Evolutionary conservation across 352 stramenopile genomes (phyloP), one percentile per base, ranked within the genome.

Genomic region (Globisporangium parvum): DNA sequence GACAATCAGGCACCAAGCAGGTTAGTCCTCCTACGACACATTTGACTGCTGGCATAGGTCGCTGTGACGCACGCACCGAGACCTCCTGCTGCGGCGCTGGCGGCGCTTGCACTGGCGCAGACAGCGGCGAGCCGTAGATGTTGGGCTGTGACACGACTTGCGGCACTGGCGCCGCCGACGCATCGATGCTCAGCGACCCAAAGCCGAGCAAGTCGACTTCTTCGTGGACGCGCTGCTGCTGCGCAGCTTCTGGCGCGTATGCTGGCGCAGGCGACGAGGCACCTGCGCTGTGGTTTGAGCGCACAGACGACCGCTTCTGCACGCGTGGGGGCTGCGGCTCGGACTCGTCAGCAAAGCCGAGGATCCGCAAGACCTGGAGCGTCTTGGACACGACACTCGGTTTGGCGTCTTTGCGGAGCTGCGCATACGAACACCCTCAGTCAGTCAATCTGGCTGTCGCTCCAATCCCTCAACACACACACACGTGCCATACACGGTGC

Each of bases 131-230:
- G 6, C 59, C 60, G 46, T 67, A 67, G 52, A 67, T 64, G 60
- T 70, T 54, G 40, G 62, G 58, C 41, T 68, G 51, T 18, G 20
- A 17, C n/a, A 62, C 31, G 15, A 37, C n/a, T 23, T 58, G 53
- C 11, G 42, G 20, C 23, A 49, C 50, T 33, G 45, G 23, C 8
- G 33, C 41, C 17, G 50, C 3, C 15, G 57, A 17, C 24, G 59
- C 41, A 37, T 76, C 65, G 33, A 95, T 73, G 51, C 53, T 84
- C 3, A 91, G 62, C 11, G 64, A 69, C 20, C 75, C 74, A 53
- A 95, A 80, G 11, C 82, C 85, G 39, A 95, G 65, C 37, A 95
- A 86, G 46, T 95, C 85, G 12, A 92, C 80, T 59, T 92, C 82
- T 47, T 74, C 53, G 28, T 72, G 54, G 26, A 60, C 20, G 41